Percentiles rank a stretch among this genome's conserved stretches.
phyloP scores from a whole-genome alignment of 441 rosid genomes.

The Brassica hybrid region DNA sequence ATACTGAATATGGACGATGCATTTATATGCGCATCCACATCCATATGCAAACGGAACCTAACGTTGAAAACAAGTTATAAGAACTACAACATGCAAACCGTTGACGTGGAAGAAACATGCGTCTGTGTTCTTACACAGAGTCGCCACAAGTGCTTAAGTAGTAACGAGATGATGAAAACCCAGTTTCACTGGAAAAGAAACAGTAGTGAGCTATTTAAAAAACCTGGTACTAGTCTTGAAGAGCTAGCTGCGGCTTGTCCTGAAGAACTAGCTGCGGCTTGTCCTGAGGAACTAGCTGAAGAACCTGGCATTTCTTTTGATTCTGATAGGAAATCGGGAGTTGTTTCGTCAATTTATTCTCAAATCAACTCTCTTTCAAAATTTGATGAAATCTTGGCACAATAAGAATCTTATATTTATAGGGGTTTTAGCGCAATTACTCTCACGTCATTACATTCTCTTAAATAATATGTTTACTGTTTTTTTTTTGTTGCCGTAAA shows the following conservation, averaged over 20 bases:
- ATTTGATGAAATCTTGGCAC: background rate
- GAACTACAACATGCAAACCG: background rate
- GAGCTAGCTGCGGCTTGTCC: background rate
- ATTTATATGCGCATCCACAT: background rate
- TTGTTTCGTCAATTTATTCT: background rate
- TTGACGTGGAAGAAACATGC: background rate
- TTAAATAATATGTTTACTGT: background rate
- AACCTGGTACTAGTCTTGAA: background rate
- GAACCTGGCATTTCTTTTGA: background rate
- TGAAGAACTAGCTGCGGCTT: background rate
- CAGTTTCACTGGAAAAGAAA: background rate
- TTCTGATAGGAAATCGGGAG: background rate
- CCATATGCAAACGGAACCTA: background rate
- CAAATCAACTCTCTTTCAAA: background rate
- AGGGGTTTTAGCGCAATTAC: background rate
- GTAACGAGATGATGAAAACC: background rate
- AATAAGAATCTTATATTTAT: background rate
- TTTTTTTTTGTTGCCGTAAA: background rate
- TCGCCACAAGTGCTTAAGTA: background rate
- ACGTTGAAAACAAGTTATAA: background rate
- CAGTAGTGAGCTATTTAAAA: background rate
- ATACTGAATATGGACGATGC: background rate
- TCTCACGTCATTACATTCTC: slow-evolving; percentile 7
- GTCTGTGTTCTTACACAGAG: background rate
- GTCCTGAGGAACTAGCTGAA: background rate